Conservation (phyloP, 805 yeast species). For the Cephaloascus fragrans region DNA sequence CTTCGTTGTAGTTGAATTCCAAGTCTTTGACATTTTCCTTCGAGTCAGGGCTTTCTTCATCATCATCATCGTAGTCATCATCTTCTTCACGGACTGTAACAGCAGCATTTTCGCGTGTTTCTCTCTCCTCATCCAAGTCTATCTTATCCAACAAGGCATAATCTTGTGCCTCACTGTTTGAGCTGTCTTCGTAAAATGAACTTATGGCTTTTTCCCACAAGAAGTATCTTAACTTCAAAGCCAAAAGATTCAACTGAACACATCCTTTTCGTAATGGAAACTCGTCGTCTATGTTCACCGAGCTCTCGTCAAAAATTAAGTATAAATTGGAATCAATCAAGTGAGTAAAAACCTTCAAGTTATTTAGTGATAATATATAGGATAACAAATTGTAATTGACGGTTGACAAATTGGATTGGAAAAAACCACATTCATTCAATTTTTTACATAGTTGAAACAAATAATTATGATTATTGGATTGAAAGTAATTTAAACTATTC, state of each 20-base stretch:
- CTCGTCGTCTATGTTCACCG: neutral
- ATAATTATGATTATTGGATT: neutral
- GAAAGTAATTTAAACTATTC: neutral
- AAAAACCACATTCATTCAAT: constrained; percentile 8
- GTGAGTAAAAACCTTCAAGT: neutral
- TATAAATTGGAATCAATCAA: constrained; percentile 6
- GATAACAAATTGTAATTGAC: no score
- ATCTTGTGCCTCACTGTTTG: no score
- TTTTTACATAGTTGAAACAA: no score
- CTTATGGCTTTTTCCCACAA: neutral
- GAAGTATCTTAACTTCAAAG: neutral
- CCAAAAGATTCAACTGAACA: constrained; percentile 7
- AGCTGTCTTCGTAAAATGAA: no score
- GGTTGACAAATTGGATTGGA: neutral
- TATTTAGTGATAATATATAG: neutral
- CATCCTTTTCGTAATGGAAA: neutral
- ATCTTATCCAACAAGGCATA: neutral
- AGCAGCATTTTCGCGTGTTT: constrained; percentile 15
- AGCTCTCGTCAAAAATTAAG: neutral
- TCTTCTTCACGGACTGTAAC: constrained; percentile 20
- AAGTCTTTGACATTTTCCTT: constrained; percentile 2
- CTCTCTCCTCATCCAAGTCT: constrained; percentile 23
- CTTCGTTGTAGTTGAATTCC: constrained; percentile 13
- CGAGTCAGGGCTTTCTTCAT: constrained; percentile 6
- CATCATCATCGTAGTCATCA: constrained; percentile 20